phyloP scores from a whole-genome alignment of 306 rosid genomes.

The Cicer arietinum region DNA sequence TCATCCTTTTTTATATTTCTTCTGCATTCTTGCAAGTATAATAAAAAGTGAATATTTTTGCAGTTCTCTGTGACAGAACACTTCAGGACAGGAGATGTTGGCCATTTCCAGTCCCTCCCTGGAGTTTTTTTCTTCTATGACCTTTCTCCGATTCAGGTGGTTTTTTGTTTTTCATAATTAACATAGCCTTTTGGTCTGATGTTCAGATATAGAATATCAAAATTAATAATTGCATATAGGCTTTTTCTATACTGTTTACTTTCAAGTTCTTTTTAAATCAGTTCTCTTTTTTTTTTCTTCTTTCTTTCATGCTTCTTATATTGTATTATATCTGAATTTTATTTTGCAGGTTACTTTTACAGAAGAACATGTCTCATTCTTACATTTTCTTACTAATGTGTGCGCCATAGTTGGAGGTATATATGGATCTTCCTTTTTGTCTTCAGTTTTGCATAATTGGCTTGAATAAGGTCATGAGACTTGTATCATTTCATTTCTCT shows the following conservation, averaged over 20 bases:
- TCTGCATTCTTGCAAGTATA: constrained; percentile 16
- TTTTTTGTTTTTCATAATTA: constrained; percentile 24
- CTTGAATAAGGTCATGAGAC: constrained; percentile 1
- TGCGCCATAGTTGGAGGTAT: constrained; percentile 99
- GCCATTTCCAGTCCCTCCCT: constrained; percentile 85
- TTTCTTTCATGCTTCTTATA: constrained; percentile 2
- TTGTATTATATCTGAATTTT: constrained; percentile 17
- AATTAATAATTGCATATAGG: constrained; percentile 25
- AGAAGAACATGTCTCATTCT: constrained; percentile 82
- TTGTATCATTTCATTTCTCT: constrained; percentile 16
- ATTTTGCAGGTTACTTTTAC: constrained; percentile 81
- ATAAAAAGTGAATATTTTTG: constrained; percentile 45
- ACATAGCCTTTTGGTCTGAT: constrained; percentile 8
- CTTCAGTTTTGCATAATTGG: constrained; percentile 23
- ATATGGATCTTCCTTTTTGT: constrained; percentile 33
- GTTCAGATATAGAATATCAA: constrained; percentile 2
- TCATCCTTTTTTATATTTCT: constrained; percentile 2
- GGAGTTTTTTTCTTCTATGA: constrained; percentile 98
- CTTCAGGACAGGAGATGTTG: constrained; percentile 71
- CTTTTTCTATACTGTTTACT: constrained; percentile 32
- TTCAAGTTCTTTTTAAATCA: neutral
- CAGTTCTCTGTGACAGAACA: constrained; percentile 99
- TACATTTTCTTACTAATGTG: constrained; percentile 94
- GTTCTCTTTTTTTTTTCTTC: neutral
- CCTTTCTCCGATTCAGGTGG: constrained; percentile 97